phyloP scores from a whole-genome alignment of 1,139 yeast species.

The Nakaseomyces uthaithaninus region DNA sequence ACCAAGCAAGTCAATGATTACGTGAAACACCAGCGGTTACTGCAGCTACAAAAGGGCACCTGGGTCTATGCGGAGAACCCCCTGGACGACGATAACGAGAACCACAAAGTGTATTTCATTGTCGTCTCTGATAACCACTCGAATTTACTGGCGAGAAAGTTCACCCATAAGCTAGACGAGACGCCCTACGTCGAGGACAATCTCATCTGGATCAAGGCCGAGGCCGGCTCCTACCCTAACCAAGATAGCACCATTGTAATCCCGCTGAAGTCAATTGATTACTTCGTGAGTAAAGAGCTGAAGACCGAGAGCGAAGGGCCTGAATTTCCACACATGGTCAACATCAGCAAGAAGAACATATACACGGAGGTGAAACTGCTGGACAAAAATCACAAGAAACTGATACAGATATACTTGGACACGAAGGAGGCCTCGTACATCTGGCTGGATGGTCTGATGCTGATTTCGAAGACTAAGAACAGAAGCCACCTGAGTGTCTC shows the following conservation, averaged over 20 bases:
- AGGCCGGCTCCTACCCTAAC: conserved; percentile 37
- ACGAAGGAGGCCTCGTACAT: conserved; percentile 61
- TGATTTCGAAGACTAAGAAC: conserved; percentile 36
- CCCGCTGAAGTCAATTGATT: conserved; percentile 23
- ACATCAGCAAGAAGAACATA: conserved; percentile 46
- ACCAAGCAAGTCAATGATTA: conserved; percentile 59
- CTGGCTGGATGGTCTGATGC: conserved; percentile 74
- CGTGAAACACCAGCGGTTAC: conserved; percentile 70
- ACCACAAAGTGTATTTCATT: conserved; percentile 45
- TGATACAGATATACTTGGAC: conserved; percentile 59
- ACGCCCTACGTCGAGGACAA: conserved; percentile 53
- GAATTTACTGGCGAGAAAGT: conserved; percentile 55
- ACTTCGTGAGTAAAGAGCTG: conserved; percentile 21
- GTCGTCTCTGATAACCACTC: conserved; percentile 67
- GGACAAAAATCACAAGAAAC: conserved; percentile 37
- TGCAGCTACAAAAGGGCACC: conserved; percentile 65
- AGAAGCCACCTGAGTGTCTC: conserved; percentile 36
- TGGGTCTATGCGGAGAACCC: conserved; percentile 76
- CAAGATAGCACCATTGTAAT: conserved; percentile 38
- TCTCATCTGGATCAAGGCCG: conserved; percentile 34
- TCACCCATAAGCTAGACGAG: conserved; percentile 38
- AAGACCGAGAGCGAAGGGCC: conserved; percentile 14
- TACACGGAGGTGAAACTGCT: conserved; percentile 47
- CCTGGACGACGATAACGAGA: conserved; percentile 36
- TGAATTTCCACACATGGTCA: conserved; percentile 37